These are phyloP conservation scores for Diaporthe eres DNA, from an alignment of 2,329 filamentous ascomycete genomes.

Conservation along the genomic window DNA sequence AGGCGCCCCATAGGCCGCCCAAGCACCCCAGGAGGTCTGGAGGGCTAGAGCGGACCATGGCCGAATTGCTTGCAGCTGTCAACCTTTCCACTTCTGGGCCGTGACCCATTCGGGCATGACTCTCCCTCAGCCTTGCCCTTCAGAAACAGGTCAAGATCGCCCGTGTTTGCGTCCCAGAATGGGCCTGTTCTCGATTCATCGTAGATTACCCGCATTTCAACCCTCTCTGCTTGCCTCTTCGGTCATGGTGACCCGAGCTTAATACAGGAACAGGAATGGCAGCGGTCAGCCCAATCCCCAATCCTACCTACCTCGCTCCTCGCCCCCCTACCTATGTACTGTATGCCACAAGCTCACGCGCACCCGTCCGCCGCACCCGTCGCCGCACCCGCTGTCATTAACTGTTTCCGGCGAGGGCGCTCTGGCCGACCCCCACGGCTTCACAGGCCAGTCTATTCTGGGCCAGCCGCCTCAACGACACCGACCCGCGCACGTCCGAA, in stretches of 20 bases:
- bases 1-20: not conserved
- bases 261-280: conserved; percentile 41
- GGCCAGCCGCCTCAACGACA: conserved; percentile 15
- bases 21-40: conserved; percentile 20
- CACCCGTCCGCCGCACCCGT: conserved; percentile 5
- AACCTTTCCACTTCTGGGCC: conserved; percentile 33
- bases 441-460: not conserved
- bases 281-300: conserved; percentile 26
- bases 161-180: conserved; percentile 34
- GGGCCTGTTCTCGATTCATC: conserved; percentile 35
- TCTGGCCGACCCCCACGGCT: conserved; percentile 26
- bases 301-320: conserved; percentile 17
- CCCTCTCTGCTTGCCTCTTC: conserved; percentile 17
- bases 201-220: conserved; percentile 35
- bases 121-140: conserved; percentile 36
- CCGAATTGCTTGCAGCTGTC: conserved; percentile 37
- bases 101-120: conserved; percentile 29
- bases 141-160: conserved; percentile 35
- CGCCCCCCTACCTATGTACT: not conserved
- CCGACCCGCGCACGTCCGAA: not conserved
- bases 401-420: conserved; percentile 32
- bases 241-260: conserved; percentile 22
- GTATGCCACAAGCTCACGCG: not conserved
- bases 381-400: conserved; percentile 35
- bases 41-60: conserved; percentile 27